Evolutionary conservation across 2,329 filamentous ascomycete species (phyloP).

Genomic region (Ophiostoma triangulosporum): DNA sequence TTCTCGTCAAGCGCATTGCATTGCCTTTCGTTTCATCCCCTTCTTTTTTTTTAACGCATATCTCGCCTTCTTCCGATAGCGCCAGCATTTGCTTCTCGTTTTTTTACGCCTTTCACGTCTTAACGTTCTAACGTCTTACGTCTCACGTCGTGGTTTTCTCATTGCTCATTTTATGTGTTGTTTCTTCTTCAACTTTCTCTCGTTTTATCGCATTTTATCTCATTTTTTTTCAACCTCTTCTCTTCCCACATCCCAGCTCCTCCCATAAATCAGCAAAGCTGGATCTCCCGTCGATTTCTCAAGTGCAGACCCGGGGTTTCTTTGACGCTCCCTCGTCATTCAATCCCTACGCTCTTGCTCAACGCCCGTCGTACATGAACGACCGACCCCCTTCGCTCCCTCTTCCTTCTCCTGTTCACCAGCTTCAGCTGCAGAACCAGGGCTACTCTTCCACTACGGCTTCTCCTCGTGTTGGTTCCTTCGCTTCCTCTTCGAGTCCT

Average conservation of each 20-base stretch:
- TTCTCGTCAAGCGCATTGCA: not conserved
- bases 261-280: conserved; percentile 53
- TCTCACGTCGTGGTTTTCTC: not conserved
- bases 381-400: conserved; percentile 53
- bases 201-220: conserved; percentile 2
- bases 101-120: not conserved
- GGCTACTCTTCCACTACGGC: conserved; percentile 58
- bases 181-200: not conserved
- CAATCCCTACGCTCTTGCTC: conserved; percentile 46
- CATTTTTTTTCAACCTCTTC: not conserved
- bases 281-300: conserved; percentile 80
- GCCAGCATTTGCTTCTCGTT: not conserved
- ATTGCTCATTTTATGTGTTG: not conserved
- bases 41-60: not conserved
- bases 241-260: not conserved
- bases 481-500: conserved; percentile 45
- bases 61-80: not conserved
- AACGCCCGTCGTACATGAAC: conserved; percentile 53
- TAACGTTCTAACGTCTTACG: conserved; percentile 1
- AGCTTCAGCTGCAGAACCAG: conserved; percentile 30
- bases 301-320: conserved; percentile 67
- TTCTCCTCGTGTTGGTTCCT: conserved; percentile 64
- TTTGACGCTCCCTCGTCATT: conserved; percentile 56
- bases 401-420: conserved; percentile 42
- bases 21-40: not conserved